phyloP scores from a whole-genome alignment of 1,284 basidiomycete species.

The Cutaneotrichosporon cutaneum region DNA sequence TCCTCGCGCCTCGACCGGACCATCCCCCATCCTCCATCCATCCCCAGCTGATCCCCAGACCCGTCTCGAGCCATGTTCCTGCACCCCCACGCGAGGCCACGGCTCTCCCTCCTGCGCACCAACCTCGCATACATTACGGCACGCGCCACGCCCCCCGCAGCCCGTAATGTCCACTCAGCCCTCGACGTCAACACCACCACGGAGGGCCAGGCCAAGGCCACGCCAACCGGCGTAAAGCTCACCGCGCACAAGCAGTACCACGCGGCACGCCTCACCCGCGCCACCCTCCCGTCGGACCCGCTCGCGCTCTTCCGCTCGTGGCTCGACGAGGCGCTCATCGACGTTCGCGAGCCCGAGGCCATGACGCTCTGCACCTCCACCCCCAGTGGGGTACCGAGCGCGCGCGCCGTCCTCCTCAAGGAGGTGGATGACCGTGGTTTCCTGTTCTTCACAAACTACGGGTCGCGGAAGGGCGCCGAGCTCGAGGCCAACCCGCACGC shows the following conservation, averaged over 20 bases:
- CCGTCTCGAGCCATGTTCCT: background rate
- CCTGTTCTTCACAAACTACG: conserved; percentile 96
- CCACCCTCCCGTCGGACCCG: conserved; percentile 64
- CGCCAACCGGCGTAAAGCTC: conserved; percentile 51
- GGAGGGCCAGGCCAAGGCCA: background rate
- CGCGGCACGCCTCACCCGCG: conserved; percentile 63
- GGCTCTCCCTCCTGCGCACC: background rate
- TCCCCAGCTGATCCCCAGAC: too few species aligned
- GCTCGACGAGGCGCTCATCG: conserved; percentile 65
- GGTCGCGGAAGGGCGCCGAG: conserved; percentile 84
- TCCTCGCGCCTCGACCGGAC: background rate
- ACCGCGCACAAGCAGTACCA: conserved; percentile 73
- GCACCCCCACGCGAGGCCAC: background rate
- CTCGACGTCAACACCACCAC: background rate
- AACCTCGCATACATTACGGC: background rate
- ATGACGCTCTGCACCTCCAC: conserved; percentile 82
- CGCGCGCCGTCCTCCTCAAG: conserved; percentile 88
- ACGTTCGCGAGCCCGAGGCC: conserved; percentile 73
- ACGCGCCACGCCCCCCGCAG: background rate
- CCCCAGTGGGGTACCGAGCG: conserved; percentile 70
- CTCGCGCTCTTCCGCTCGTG: conserved; percentile 78
- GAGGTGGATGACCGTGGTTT: conserved; percentile 81
- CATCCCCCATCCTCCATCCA: background rate
- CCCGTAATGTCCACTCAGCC: background rate
- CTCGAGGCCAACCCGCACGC: conserved; percentile 73